Conservation (phyloP, 2,329 filamentous ascomycete species). For the Zasmidium cellare region DNA sequence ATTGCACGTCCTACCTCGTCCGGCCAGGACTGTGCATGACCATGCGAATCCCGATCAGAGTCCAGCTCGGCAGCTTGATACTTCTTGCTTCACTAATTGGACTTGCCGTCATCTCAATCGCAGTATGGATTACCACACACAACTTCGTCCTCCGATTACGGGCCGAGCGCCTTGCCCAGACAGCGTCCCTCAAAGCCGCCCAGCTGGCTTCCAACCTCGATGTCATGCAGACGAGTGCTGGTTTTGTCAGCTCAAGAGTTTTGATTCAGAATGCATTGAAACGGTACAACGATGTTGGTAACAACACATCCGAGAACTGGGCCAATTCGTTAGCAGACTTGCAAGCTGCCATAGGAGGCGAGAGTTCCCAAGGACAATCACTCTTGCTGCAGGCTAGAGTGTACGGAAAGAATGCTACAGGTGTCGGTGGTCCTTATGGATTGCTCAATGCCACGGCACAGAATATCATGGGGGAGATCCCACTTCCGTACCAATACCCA, state of each 20-base stretch:
- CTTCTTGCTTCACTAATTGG: slow-evolving; percentile 71
- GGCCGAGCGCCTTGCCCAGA: slow-evolving; percentile 64
- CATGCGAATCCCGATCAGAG: slow-evolving; percentile 85
- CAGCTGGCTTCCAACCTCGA: slow-evolving; percentile 77
- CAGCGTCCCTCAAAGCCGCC: slow-evolving; percentile 82
- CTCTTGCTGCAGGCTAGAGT: slow-evolving; percentile 70
- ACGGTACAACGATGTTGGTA: slow-evolving; percentile 55
- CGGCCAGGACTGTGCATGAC: not conserved
- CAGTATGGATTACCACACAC: slow-evolving; percentile 65
- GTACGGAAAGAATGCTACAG: slow-evolving; percentile 67
- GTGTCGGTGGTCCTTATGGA: slow-evolving; percentile 48
- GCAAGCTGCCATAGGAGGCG: slow-evolving; percentile 65
- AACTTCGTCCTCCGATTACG: slow-evolving; percentile 60
- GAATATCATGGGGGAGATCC: slow-evolving; percentile 48
- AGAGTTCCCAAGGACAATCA: slow-evolving; percentile 43
- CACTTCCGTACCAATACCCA: slow-evolving; percentile 61
- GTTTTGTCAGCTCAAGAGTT: slow-evolving; percentile 67
- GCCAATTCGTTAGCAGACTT: slow-evolving; percentile 62
- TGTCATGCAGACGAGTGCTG: slow-evolving; percentile 73
- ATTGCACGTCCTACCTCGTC: not conserved
- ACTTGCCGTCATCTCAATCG: slow-evolving; percentile 76
- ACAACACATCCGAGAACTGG: slow-evolving; percentile 63
- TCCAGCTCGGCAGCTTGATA: slow-evolving; percentile 81
- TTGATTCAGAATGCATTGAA: slow-evolving; percentile 54
- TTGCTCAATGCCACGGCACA: slow-evolving; percentile 66